Evolutionary conservation across 495 filamentous ascomycete genomes (phyloP), one percentile per base, ranked within the genome.

Genomic region (Aspergillus haitiensis): DNA sequence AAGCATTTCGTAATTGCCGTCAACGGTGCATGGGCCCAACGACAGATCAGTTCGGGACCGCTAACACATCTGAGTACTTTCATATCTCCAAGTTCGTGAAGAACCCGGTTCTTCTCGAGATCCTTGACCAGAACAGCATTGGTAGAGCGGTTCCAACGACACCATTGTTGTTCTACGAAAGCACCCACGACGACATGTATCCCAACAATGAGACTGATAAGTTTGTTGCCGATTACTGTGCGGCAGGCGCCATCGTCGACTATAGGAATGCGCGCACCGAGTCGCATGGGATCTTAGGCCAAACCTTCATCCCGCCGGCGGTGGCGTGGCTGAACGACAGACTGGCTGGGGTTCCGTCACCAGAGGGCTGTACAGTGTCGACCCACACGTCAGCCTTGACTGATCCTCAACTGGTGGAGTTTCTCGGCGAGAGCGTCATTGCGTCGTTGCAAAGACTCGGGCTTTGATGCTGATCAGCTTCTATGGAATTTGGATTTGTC

Each of bases 121-220:
- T 45, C 13, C 13, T 45, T 7, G 42, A 7, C 5, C 7, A 45
- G 11, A 45, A 45, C 42, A 45, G 42, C 13, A 45, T 45, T 9
- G 42, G 42, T n/a, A 7, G 16, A 5, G 42, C 42, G 13, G 16
- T 7, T 45, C 42, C 42, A 7, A 15, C 7, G 42, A n/a, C 13
- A 6, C 42, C 42, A 45, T 15, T 45, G 6, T 15, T 45, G 7
- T 45, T 45, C 42, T 45, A 45, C 42, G 7, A 45, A 45, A 45
- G 42, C 42, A 5, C 42, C 42, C 42, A 45, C 42, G 42, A 45
- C 42, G 13, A 45, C 13, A 45, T 45, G 42, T 45, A 45, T 15
- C 42, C 42, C 42, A 45, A 8, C 42, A 15, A 45, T 7, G 7
- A 45, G 7, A 8, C 42, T 5, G 42, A 45, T 15, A 7, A n/a